Base-by-base conservation (phyloP, 805 yeast genomes). In the Candida tammaniensis region DNA sequence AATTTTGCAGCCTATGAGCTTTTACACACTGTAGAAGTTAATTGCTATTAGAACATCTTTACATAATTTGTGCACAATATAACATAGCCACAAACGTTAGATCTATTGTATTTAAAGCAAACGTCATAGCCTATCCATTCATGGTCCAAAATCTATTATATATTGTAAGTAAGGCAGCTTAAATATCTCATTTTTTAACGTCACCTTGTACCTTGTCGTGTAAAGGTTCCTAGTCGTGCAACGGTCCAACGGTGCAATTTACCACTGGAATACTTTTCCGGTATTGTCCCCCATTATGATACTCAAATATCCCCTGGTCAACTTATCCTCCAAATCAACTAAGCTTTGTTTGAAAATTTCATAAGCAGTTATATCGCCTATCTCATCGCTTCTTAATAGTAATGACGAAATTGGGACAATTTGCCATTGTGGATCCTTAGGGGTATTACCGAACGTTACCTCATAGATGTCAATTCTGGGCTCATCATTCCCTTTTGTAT, bases 221-320 rank as follows among this genome's bases (percentile, higher is more conserved):
- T n/a, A n/a, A n/a, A n/a, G n/a, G n/a, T n/a, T n/a, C n/a, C n/a
- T n/a, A n/a, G n/a, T n/a, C n/a, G n/a, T n/a, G n/a, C n/a, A n/a
- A n/a, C n/a, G n/a, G n/a, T n/a, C n/a, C n/a, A n/a, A n/a, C n/a
- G 21, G 21, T 19, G 7, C 7, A 12, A 19, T 11, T 17, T 24
- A 32, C 42, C 41, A 36, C 26, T 34, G 35, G 19, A 70, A 70
- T 4, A 82, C 69, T 30, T 66, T 57, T 1, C 86, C 86, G 7
- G 51, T 47, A 4, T 60, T 44, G 46, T 79, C 83, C 3, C 85
- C 86, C 18, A 76, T 63, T 7, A 76, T 59, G 17, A 80, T 44
- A 35, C 66, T 70, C 26, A 61, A 33, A 17, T 39, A 54, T 38
- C 55, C 78, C 55, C 61, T 51, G 28, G 44, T 48, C 31, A 52